Evolutionary conservation across 129 eudicot genomes (phyloP), one percentile per base, ranked within the genome.

Genomic region (Centrapalus pauciflorus): DNA sequence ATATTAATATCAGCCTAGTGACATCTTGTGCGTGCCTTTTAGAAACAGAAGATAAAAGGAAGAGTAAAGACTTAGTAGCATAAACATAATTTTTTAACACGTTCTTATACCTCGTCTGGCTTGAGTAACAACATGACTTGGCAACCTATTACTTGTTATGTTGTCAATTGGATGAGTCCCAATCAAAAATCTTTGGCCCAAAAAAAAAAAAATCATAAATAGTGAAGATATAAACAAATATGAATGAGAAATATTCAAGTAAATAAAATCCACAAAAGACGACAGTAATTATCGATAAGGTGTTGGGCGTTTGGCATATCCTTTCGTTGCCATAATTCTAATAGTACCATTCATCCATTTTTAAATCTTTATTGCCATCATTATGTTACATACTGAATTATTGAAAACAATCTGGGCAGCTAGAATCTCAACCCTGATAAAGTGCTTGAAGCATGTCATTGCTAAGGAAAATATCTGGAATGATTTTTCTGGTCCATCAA

Each of bases 361-460:
- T 49, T 61, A 24, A 62, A 30, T 33, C 77, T 46, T 34, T 61
- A 55, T 25, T 35, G 40, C 52, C 70, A 61, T 72, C 63, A 72
- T 61, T 61, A 16, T 72, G 77, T 72, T 60, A 50, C 63, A 65
- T 29, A 11, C 40, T 25, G 61, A 71, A 50, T 71, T 25, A 71
- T 60, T 72, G 29, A 30, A 61, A 49, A 63, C 62, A 37, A 50
- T 68, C 63, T 32, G 76, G 76, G 76, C 50, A 34, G 77, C 70
- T 72, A 48, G 65, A 45, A 34, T 71, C 69, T 59, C 21, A 46
- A 32, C 20, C 41, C 12, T 1, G 38, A 62, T 50, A 49, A 72
- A 51, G 77, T 21, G 64, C 55, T 63, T 50, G 77, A 72, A 62
- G 43, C 55, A 37, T 62, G 64, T 61, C 19, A 37, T 61, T 24